Evolutionary conservation across 345 rosid species (phyloP), one percentile per base, ranked within the genome.

Genomic region (Brassica carinata): DNA sequence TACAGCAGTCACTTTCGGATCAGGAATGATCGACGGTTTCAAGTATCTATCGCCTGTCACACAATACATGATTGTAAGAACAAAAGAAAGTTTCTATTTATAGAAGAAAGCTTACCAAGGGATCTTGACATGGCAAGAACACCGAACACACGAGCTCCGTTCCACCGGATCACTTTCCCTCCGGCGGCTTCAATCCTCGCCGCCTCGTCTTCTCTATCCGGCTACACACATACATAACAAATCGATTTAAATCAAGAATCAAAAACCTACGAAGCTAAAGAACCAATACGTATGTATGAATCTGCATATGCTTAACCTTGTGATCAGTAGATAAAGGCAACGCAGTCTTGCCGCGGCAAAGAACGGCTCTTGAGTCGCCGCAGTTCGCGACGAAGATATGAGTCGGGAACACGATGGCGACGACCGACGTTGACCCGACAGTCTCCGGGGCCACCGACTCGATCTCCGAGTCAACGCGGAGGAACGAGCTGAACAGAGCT

Each of bases 41-140:
- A 93, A 79, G 86, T 86, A 90, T 77, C 86, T 84, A 66, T 93
- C 97, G 14, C 94, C 98, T 93, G 89, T 82, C 78, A 7, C 36
- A 27, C 58, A 69, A 30, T 69, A 62, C 53, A 63, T 36, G 36
- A 9, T 3, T 63, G 51, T 51, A 38, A 74, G 75, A 59, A 31
- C 29, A 55, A 62, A 68, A 80, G 34, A 69, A 75, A 0, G 36
- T 3, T 80, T 53, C 5, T 4, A 36, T 18, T 51, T 62, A 59
- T 59, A 77, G 34, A 27, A 64, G 86, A 23, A 84, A 38, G 61
- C 89, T 51, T 86, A 90, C 97, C 97, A 30, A 94, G 88, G 17
- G 98, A 87, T 71, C 98, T 88, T 13, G 98, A 94, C 92, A 92
- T 92, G 19, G 98, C 97, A 33, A 94, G 97, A 83, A 90, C 93